These are phyloP conservation scores for Scheffersomyces stambukii DNA, from an alignment of 1,139 yeast species.

Conservation along the genomic window DNA sequence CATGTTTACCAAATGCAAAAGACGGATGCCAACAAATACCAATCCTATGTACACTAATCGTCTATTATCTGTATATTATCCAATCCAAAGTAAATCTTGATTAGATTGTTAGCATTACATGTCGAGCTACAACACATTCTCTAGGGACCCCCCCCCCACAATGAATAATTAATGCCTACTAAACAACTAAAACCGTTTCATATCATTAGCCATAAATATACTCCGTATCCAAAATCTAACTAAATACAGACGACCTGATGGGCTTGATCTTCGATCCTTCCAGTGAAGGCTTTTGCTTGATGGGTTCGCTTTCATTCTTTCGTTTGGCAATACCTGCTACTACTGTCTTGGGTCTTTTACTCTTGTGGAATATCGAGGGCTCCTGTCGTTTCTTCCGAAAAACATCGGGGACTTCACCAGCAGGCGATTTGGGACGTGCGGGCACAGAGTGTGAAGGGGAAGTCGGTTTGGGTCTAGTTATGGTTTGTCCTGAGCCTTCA, in stretches of 20 bases:
- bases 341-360: too few relatives aligned
- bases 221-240: constrained; percentile 11
- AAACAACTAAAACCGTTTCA: too few relatives aligned
- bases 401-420: neutral
- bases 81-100: too few relatives aligned
- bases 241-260: constrained; percentile 31
- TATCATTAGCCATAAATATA: constrained; percentile 1
- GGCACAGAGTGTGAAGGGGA: neutral
- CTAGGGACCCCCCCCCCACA: too few relatives aligned
- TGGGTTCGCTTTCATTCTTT: constrained; percentile 4
- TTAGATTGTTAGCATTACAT: too few relatives aligned
- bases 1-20: too few relatives aligned
- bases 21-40: too few relatives aligned
- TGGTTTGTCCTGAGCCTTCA: constrained; percentile 4
- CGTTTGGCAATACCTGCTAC: too few relatives aligned
- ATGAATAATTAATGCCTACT: too few relatives aligned
- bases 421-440: neutral
- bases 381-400: constrained; percentile 13
- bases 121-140: too few relatives aligned
- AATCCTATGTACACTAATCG: too few relatives aligned
- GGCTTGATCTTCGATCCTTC: constrained; percentile 18
- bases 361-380: constrained; percentile 22
- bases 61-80: too few relatives aligned
- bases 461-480: neutral
- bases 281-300: constrained; percentile 4